Conservation (phyloP, 441 rosid species). For the Capsella rubella region DNA sequence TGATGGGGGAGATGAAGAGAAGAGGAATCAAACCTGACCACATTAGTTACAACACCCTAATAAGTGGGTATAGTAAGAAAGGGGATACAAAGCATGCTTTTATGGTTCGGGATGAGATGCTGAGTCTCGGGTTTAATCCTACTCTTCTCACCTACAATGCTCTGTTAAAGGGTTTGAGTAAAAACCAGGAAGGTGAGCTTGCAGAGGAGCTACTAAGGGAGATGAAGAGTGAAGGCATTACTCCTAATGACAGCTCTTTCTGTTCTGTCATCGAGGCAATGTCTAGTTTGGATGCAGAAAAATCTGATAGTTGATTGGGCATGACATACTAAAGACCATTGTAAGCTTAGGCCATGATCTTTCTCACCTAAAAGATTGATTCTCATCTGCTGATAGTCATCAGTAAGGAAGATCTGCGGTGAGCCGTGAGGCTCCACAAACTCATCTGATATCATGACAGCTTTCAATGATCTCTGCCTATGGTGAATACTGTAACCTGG, state of each 20-base stretch:
- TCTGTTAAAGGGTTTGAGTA: conserved; percentile 76
- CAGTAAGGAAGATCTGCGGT: conserved; percentile 4
- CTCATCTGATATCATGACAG: not conserved
- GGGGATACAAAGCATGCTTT: conserved; percentile 85
- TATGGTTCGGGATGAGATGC: conserved; percentile 82
- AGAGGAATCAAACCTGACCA: conserved; percentile 86
- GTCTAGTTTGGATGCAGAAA: conserved; percentile 26
- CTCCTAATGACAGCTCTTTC: conserved; percentile 83
- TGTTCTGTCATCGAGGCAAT: conserved; percentile 75
- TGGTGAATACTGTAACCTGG: conserved; percentile 17
- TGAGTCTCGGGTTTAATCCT: conserved; percentile 80
- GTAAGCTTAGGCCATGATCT: conserved; percentile 8
- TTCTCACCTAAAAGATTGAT: not conserved
- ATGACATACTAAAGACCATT: conserved; percentile 10
- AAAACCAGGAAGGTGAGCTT: conserved; percentile 68
- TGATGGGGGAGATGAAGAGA: conserved; percentile 78
- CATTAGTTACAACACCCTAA: conserved; percentile 82
- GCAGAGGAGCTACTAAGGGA: conserved; percentile 84
- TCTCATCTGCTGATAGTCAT: not conserved
- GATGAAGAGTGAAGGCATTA: conserved; percentile 80
- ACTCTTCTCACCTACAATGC: conserved; percentile 88
- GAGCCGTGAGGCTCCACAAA: not conserved
- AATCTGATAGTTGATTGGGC: conserved; percentile 22
- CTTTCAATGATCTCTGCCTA: conserved; percentile 4
- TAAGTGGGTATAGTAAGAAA: conserved; percentile 85